Evolutionary conservation across 257 asterid species (phyloP), one percentile per base, ranked within the genome.

Genomic region (Gardenia jasminoides): DNA sequence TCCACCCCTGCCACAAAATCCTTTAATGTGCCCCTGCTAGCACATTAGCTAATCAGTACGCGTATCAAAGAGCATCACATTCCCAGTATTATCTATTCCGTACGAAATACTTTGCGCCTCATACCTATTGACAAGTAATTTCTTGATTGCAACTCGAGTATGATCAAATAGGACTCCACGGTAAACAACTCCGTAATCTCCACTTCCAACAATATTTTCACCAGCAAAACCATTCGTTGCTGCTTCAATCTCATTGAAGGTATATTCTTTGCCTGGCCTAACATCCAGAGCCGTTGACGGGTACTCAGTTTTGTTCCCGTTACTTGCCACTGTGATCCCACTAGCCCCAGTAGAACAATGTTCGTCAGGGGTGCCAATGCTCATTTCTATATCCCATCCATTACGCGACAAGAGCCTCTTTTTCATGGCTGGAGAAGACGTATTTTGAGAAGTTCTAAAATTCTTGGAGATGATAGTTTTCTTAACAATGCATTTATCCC

Each of bases 111-210:
- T 10, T 17, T 0, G 44, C 13, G 26, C 4, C 1, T 19, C 16
- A 0, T 80, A 92, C 93, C 91, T 86, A 67, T 77, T 65, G 80
- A 79, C 75, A 0, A 84, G 79, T 85, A 90, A 68, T 56, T 82
- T 85, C 82, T 92, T 89, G 79, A 92, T 79, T 41, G 86, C 93
- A 75, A 89, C 87, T 13, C 33, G 78, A 44, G 85, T 86, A 11
- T 76, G 20, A 70, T 88, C 87, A 10, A 48, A 79, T 72, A 89
- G 65, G 15, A 81, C 70, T 13, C 91, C 95, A 31, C 67, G 86
- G 82, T 81, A 92, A 82, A 87, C 91, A 70, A 80, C 80, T 28
- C 92, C 93, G 62, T 80, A 75, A 13, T 88, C 85, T 22, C 91
- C 97, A 70, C 82, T 73, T 56, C 91, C 89, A 52, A 90, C 85